Base-by-base conservation (phyloP, 495 filamentous ascomycete species). In the Xylaria venustula region DNA sequence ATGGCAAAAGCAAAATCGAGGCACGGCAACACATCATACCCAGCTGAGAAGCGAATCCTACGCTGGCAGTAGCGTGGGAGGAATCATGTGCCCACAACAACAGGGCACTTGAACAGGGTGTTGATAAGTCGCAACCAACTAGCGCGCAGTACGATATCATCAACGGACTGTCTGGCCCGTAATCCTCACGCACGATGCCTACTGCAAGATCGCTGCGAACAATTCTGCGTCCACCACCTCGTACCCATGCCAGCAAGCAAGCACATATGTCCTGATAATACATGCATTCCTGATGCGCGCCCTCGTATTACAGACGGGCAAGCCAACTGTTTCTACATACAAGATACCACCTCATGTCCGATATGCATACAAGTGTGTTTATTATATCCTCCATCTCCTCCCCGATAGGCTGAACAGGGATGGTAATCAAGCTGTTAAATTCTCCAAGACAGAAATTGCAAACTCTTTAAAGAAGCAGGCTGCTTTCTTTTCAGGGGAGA, bases 181-280 rank as follows among this genome's bases (percentile, higher is more conserved):
- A 60, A 40, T 54, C 28, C 58, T 52, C 40, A 52, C 45, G 58
- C 49, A 53, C 34, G 56, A 50, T 9, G 6, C 3, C 5, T 54
- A 37, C 36, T 54, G 58, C 58, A 54, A 60, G 58, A 60, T 60
- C 55, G 37, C 58, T 51, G 48, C 45, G 41, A 60, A 60, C 49
- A 37, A 37, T 25, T 58, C 54, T 36, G 54, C 42, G 44, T 40
- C 20, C 41, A 57, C 12, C 5, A 57, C 40, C 37, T 11, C 41
- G 17, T 34, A 45, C 42, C 25, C 26, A 36, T 57, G 11, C 54
- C 46, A 20, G 28, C 22, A 9, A 36, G 23, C 19, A 45, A 17
- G 25, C 28, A 32, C 22, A 55, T 19, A 34, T 40, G 22, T 30
- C 23, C 51, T 28, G 15, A 42, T 15, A 40, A 15, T 12, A 40